A percentile compares a stretch with the other conserved stretches of the same genome.
These are phyloP conservation scores for Fagopyrum homotropicum DNA, from an alignment of 148 eudicot genomes.

Conservation along the genomic window DNA sequence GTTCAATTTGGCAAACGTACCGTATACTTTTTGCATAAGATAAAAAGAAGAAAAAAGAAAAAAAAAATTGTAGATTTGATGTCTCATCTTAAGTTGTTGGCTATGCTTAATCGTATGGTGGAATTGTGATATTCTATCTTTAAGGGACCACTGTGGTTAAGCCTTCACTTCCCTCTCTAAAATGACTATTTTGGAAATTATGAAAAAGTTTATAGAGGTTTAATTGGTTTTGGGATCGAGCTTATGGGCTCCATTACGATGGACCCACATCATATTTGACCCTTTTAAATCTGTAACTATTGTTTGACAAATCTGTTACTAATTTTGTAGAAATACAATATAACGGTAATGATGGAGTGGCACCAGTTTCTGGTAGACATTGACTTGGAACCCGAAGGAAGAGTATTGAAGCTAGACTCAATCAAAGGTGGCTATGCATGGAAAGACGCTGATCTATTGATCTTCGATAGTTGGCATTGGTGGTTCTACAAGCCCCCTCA, in stretches of 20 bases:
- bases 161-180: too few species aligned
- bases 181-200: too few species aligned
- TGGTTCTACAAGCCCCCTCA: slow-evolving; percentile 47
- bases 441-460: slow-evolving; percentile 38
- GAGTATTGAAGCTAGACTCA: slow-evolving; percentile 49
- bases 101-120: neutral
- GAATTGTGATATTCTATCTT: neutral
- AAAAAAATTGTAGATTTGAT: too few species aligned
- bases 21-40: too few species aligned
- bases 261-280: too few species aligned
- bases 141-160: neutral
- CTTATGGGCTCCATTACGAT: too few species aligned
- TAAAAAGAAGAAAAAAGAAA: too few species aligned
- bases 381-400: slow-evolving; percentile 26
- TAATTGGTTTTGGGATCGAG: too few species aligned
- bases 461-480: slow-evolving; percentile 79
- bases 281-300: too few species aligned
- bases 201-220: too few species aligned
- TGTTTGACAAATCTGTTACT: neutral
- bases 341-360: slow-evolving; percentile 30
- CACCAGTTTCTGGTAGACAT: slow-evolving; percentile 53
- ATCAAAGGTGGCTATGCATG: slow-evolving; percentile 42
- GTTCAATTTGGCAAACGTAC: too few species aligned
- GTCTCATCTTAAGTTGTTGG: neutral
- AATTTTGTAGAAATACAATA: slow-evolving; percentile 27